Base-by-base conservation (phyloP, 2,329 filamentous ascomycete genomes). In the Diaporthe australafricana region DNA sequence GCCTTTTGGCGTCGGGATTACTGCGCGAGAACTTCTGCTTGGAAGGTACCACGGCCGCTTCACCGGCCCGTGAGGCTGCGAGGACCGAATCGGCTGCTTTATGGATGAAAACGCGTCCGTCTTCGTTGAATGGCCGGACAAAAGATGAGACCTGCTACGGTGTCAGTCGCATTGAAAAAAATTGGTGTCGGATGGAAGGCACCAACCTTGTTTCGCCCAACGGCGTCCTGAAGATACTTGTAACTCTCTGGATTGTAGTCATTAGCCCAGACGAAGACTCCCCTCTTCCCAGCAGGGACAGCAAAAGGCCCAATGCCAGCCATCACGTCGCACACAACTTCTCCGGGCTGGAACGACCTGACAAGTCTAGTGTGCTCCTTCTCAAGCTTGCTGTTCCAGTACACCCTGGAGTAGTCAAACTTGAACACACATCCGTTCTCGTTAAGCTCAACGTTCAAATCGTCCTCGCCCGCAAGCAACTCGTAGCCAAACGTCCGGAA, bases 271-370 rank as follows among this genome's bases (percentile, higher is more conserved):
- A 98, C 95, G 77, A 98, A 97, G 35, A 97, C 94, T 48, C 90
- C 91, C 81, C 93, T 96, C 84, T 93, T 97, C 20, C 94, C 96
- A 0, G 96, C 95, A 0, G 96, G 96, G 4, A 98, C 87, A 27
- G 96, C 95, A 81, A 99, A 99, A 0, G 96, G 96, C 0, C 96
- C 96, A 63, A 99, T 95, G 53, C 96, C 96, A 0, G 95, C 96
- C 96, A 98, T 99, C 75, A 98, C 93, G 82, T 99, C 96, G 84
- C 93, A 96, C 1, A 98, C 93, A 4, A 95, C 95, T 79, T 98
- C 93, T 48, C 96, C 95, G 8, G 93, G 90, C 70, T 90, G 84
- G 85, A 98, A 98, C 69, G 92, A 83, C 67, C 88, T 85, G 72
- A 96, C 90, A 20, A 98, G 85, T 3, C 96, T 88, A 75, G 92